Evolutionary conservation across 179 eudicot genomes (phyloP), one percentile per base, ranked within the genome.

Genomic region (Silene coronaria): DNA sequence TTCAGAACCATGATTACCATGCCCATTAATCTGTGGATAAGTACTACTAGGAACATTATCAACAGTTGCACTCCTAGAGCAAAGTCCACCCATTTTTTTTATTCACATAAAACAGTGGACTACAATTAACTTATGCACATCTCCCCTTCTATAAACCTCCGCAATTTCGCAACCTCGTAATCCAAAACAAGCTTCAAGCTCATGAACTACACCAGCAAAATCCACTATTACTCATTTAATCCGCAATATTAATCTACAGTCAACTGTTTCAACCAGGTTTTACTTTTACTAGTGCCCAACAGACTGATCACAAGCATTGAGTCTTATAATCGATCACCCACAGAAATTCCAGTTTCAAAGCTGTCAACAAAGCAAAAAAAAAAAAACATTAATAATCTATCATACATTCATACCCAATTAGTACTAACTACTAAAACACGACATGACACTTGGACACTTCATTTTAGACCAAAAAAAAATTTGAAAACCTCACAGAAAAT

Each of bases 11-110:
- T 82, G 60, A 73, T 36, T 78, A 61, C 74, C 28, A 38, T 81
- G 84, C 73, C 93, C 97, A 75, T 89, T 91, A 24, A 82, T 84
- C 75, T 85, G 91, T 17, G 96, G 84, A 73, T 86, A 75, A 66
- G 76, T 78, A 75, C 81, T 81, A 78, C 80, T 84, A 36, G 88
- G 82, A 53, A 85, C 79, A 84, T 87, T 78, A 75, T 93, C 93
- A 61, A 82, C 88, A 9, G 91, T 87, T 79, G 97, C 82, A 76
- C 88, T 91, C 83, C 80, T 93, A n/a, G 99, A 91, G 85, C 97
- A 93, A 73, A 96, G 62, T 74, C 97, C 97, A 72, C 99, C 99
- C 99, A 96, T 96, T 78, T 75, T 74, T 17, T 2, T 70, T 13
- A 59, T 12, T 67, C 65, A 73, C 69, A 66, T 42, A 28, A 16